These are phyloP conservation scores for Juglanconis oblonga DNA, from an alignment of 2,329 filamentous ascomycete species.

Conservation along the genomic window DNA sequence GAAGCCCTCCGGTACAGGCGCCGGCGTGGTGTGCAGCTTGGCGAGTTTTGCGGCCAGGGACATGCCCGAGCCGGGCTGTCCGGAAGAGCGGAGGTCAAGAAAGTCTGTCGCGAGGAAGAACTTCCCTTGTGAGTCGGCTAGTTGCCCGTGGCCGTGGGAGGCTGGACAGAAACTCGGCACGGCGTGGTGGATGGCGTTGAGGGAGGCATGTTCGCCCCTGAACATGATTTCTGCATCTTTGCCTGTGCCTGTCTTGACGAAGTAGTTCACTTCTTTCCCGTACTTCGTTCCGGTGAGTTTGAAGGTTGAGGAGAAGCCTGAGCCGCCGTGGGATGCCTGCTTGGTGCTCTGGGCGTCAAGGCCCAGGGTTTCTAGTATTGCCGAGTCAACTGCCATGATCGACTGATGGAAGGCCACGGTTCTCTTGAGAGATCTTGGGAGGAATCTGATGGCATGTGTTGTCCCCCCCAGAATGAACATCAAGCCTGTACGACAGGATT, in stretches of 20 bases:
- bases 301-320: constrained; percentile 66
- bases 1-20: constrained; percentile 60
- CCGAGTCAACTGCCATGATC: constrained; percentile 56
- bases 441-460: background rate
- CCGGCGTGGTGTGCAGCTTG: constrained; percentile 72
- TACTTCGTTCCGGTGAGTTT: constrained; percentile 25
- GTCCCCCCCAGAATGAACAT: too few relatives aligned
- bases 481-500: too few relatives aligned
- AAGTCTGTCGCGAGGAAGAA: constrained; percentile 75
- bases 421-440: background rate
- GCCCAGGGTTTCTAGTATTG: constrained; percentile 58
- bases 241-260: constrained; percentile 69
- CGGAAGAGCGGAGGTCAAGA: constrained; percentile 57
- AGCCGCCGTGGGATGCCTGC: constrained; percentile 61
- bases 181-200: constrained; percentile 72
- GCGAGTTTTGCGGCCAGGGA: constrained; percentile 75
- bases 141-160: constrained; percentile 68
- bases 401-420: background rate
- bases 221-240: constrained; percentile 66
- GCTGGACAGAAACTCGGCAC: constrained; percentile 75
- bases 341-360: constrained; percentile 53
- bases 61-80: constrained; percentile 42
- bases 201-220: constrained; percentile 72
- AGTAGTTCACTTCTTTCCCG: constrained; percentile 43
- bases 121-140: constrained; percentile 47